Conservation (phyloP, 768 basidiomycete species). For the Auriscalpium vulgare region DNA sequence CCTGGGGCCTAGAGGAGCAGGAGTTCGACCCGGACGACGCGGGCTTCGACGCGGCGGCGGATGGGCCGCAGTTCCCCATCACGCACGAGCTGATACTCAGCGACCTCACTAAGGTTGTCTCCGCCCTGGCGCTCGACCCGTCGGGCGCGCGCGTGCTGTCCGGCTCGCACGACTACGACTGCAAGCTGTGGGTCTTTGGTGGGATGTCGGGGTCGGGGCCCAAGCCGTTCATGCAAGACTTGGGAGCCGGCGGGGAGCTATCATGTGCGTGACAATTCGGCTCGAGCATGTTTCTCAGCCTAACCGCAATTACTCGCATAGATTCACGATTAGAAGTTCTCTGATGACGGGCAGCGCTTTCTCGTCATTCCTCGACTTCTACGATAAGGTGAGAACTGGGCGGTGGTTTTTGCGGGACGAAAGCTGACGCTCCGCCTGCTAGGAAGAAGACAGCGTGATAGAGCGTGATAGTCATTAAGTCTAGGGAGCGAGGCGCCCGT, state of each 20-base stretch:
- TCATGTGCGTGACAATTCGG: slow-evolving; percentile 44
- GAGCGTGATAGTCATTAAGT: slow-evolving; percentile 92
- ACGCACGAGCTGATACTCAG: slow-evolving; percentile 90
- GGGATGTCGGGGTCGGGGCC: slow-evolving; percentile 80
- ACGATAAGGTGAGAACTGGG: slow-evolving; percentile 66
- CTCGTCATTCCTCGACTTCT: slow-evolving; percentile 91
- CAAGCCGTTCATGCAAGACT: slow-evolving; percentile 93
- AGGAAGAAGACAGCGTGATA: slow-evolving; percentile 97
- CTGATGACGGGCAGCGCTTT: slow-evolving; percentile 78
- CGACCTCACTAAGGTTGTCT: slow-evolving; percentile 93
- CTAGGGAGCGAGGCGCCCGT: slow-evolving; percentile 88
- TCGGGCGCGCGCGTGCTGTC: slow-evolving; percentile 88
- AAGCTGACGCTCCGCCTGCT: not conserved
- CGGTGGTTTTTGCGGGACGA: too few relatives aligned
- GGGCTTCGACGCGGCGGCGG: slow-evolving; percentile 32
- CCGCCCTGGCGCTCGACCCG: slow-evolving; percentile 86
- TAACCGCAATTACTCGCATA: slow-evolving; percentile 22
- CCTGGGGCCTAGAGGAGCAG: slow-evolving; percentile 23
- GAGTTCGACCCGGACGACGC: slow-evolving; percentile 33
- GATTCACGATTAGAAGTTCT: slow-evolving; percentile 90
- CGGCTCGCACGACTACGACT: slow-evolving; percentile 96
- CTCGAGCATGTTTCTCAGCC: too few relatives aligned
- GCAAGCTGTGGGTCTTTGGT: slow-evolving; percentile 98
- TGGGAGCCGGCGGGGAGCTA: slow-evolving; percentile 95
- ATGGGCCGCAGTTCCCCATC: slow-evolving; percentile 64